Evolutionary conservation across 2,329 filamentous ascomycete species (phyloP), one percentile per base, ranked within the genome.

Genomic region (Fusarium sp.): DNA sequence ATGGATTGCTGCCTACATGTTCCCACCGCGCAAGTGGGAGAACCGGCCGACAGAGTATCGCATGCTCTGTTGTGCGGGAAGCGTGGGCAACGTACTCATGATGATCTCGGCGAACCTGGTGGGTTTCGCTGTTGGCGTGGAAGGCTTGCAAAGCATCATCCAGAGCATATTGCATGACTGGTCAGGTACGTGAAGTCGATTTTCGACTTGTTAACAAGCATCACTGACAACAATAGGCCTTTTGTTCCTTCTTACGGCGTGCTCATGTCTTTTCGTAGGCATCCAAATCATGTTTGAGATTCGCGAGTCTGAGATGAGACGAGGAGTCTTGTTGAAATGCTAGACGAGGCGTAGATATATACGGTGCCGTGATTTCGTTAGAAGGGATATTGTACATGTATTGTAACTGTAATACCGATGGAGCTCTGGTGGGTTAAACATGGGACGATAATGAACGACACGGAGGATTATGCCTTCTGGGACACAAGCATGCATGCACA

Each of bases 211-310:
- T n/a, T n/a, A n/a, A n/a, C n/a, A n/a, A n/a, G n/a, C 27, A 70
- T 82, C 71, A 83, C 73, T 42, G 42, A 75, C 33, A 33, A 38
- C 7, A 14, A 17, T 1, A 87, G 96, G 96, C 0, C 79, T 93
- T 11, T 80, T 90, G 2, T 99, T 98, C 81, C 83, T 98, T 51
- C 79, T 91, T 12, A 86, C 87, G 4, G 93, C 94, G 5, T 96
- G 91, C 78, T 83, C 82, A n/a, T 91, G 90, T 49, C 83, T 98
- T 10, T 99, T 98, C 80, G 91, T 95, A 1, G 95, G 93, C 29
- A 89, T 93, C 46, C 96, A 98, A 84, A 85, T 98, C 79, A 99
- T 99, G 96, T 98, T 98, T 85, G 96, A 99, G 85, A 89, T 97
- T 75, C 88, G 96, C 61, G 94, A 98, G 84, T 87, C 88, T 46